Base-by-base conservation (phyloP, 441 rosid species). In the Daphne laureola region DNA sequence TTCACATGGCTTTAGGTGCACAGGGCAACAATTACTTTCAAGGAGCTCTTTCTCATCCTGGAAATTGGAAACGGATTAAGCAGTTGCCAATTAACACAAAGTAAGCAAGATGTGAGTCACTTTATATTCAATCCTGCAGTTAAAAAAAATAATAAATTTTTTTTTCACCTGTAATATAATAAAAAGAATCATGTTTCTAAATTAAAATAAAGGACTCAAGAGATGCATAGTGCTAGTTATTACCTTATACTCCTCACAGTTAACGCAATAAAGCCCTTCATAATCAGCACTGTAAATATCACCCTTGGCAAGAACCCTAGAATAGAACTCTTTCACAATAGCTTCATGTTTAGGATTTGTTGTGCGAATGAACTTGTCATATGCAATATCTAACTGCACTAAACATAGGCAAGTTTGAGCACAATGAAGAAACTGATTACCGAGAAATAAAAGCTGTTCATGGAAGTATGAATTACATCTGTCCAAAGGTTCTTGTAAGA, bases 231-330 rank as follows among this genome's bases (percentile, higher is more conserved):
- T 18, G 54, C 35, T 40, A 58, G 62, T 8, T 41, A 46, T 47
- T 31, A 90, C 98, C 95, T 88, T 92, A 57, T 86, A 88, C 72
- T 92, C 98, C 79, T 92, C 94, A 58, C 96, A 92, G 71, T 86
- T 92, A 54, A 86, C 78, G 67, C 98, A 92, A 73, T 92, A 92
- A 21, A 86, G 76, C 1, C 98, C 98, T 69, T 86, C 96, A 27
- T 92, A 86, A 71, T 89, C 92, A 56, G 91, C 91, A 60, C 72
- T 72, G 60, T 88, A 92, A 61, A 92, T 92, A 71, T 92, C 96
- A 46, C 87, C 96, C 14, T 78, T 86, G 49, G 82, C 89, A 54
- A 88, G 86, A 66, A 88, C 90, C 53, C 80, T 75, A 14, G 86
- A 70, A 58, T 91, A 91, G 55, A 91, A 91, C 67, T 87, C 96